Evolutionary conservation across 208 protist species (phyloP), one percentile per base, ranked within the genome.

Genomic region (Herpetomonas samuelpessoai): DNA sequence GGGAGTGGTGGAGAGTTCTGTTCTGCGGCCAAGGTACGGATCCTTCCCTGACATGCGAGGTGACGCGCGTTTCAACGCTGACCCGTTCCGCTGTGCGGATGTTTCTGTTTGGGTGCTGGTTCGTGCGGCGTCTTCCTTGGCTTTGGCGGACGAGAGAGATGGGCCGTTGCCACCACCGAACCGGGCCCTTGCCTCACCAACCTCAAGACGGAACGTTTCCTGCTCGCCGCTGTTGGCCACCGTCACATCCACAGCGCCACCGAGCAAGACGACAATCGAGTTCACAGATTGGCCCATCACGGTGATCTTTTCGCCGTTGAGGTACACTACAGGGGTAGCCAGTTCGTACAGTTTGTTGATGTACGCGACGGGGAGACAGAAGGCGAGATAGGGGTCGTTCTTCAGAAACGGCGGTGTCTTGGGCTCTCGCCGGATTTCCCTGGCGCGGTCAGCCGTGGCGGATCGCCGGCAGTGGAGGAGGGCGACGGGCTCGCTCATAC

Each of bases 401-500:
- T 68, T 54, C 38, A 92, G 38, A 24, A 61, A 71, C 48, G 39
- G n/a, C 24, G 76, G 65, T 21, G 74, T 54, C 25, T 26, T 53
- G 39, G 60, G 41, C 25, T 70, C 62, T 29, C 83, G 79, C 14
- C 71, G 57, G 39, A 95, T 84, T 56, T 83, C 65, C 24, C 41
- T 19, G 31, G 83, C 81, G 6, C 86, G 74, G 29, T 89, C 66
- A 19, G 59, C 48, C 61, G 88, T 90, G n/a, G 83, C 85, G 2
- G 75, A 83, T 28, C 46, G 67, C 41, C 86, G 79, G 69, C 86
- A 92, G 62, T 85, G 79, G 22, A 95, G 61, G 46, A 95, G 83
- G 28, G 88, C 85, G 1, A 60, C 68, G n/a, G 88, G 88, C 63
- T 95, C 88, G 49, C 74, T 79, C 79, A 95, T 86, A 31, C 88